Evolutionary conservation across 192 early-diverging fungal genomes (phyloP).

Genomic region (Borealophlyctis nickersoniae): DNA sequence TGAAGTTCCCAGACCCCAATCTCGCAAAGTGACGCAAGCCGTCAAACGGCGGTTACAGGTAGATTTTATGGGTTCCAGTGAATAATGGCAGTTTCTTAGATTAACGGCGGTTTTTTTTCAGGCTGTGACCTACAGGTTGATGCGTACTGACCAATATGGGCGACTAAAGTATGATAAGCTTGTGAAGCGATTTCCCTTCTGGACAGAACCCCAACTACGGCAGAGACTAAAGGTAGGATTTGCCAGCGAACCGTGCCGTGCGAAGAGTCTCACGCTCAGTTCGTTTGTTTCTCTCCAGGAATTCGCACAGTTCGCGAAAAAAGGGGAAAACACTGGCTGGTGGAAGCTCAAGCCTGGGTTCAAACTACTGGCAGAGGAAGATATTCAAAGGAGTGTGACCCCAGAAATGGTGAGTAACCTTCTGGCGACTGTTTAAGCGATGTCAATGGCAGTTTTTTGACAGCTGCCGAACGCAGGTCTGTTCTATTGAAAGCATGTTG

Average conservation of each 20-base stretch:
- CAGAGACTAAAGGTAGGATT: constrained; percentile 71
- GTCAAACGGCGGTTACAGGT: constrained; percentile 86
- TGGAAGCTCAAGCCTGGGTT: constrained; percentile 81
- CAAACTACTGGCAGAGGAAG: constrained; percentile 78
- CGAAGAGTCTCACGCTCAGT: too few species aligned
- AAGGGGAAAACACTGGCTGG: constrained; percentile 80
- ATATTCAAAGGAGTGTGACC: constrained; percentile 84
- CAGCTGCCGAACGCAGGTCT: constrained; percentile 52
- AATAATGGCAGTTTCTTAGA: constrained; percentile 3
- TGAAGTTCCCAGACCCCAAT: constrained; percentile 93
- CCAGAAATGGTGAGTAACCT: constrained; percentile 70
- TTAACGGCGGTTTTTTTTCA: constrained; percentile 3
- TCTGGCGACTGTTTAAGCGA: not conserved
- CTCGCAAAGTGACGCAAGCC: constrained; percentile 84
- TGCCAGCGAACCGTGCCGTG: too few species aligned
- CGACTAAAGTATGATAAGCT: constrained; percentile 76
- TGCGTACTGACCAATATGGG: constrained; percentile 74
- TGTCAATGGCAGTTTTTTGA: not conserved
- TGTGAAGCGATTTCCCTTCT: constrained; percentile 78
- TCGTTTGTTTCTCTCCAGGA: constrained; percentile 54
- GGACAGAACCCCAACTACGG: constrained; percentile 80
- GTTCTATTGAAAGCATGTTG: constrained; percentile 88
- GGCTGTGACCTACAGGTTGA: constrained; percentile 76
- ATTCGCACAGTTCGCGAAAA: constrained; percentile 90
- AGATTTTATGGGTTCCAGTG: not conserved